phyloP scores from a whole-genome alignment of 2,329 filamentous ascomycete species.

The Leptoxyphium fumago region DNA sequence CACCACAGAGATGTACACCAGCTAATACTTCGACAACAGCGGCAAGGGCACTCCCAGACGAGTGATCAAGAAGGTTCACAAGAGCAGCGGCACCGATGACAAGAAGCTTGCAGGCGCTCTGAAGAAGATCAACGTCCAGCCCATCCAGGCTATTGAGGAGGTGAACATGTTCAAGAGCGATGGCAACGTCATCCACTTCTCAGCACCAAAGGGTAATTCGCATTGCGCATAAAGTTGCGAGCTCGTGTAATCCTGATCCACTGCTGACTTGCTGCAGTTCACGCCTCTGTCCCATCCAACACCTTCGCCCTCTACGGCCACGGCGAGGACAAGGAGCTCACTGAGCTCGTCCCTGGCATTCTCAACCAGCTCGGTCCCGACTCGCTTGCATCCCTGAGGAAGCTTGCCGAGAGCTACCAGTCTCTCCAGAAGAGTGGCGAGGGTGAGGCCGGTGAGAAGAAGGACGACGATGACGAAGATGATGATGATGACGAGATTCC shows the following conservation, averaged over 20 bases:
- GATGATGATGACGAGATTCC: constrained; percentile 91
- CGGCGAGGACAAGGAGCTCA: constrained; percentile 99
- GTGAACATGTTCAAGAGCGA: constrained; percentile 99
- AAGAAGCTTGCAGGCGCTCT: constrained; percentile 96
- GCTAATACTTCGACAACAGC: constrained; percentile 30
- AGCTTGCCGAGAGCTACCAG: constrained; percentile 99
- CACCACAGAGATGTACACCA: background rate
- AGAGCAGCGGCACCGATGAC: constrained; percentile 86
- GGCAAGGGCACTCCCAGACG: constrained; percentile 96
- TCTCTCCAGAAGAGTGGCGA: constrained; percentile 90
- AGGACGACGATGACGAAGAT: constrained; percentile 57
- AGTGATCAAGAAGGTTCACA: constrained; percentile 97
- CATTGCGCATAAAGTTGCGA: background rate
- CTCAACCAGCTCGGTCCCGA: constrained; percentile 99
- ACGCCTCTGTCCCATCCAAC: constrained; percentile 93
- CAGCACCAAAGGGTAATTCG: constrained; percentile 78
- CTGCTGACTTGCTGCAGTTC: constrained; percentile 44
- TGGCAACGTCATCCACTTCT: constrained; percentile 99
- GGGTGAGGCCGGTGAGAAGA: constrained; percentile 52
- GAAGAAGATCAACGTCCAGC: constrained; percentile 99
- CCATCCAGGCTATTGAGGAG: constrained; percentile 98
- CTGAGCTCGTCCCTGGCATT: constrained; percentile 96
- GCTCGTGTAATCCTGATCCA: background rate
- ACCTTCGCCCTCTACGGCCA: constrained; percentile 99
- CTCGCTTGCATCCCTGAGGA: constrained; percentile 91